phyloP scores from a whole-genome alignment of 352 stramenopile species.

The Pythium folliculosum region DNA sequence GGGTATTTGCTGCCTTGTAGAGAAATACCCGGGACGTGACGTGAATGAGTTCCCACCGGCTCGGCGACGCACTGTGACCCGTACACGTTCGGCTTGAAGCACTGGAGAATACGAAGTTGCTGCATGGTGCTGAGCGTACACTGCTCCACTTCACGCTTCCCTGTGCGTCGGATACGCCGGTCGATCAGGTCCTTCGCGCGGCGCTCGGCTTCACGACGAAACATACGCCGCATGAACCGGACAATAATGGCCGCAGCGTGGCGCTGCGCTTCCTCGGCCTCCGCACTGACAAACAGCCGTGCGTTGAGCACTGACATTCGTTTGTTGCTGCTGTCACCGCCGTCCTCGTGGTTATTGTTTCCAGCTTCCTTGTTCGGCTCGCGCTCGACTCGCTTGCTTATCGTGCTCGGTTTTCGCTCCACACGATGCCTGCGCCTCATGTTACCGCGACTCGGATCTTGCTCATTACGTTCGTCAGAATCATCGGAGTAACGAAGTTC shows the following conservation, averaged over 20 bases:
- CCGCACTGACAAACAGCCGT: conserved; percentile 5
- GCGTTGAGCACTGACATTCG: conserved; percentile 23
- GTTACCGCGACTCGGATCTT: not conserved
- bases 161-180: conserved; percentile 29
- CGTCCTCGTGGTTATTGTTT: conserved; percentile 1
- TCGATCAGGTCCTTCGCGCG: conserved; percentile 37
- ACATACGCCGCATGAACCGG: conserved; percentile 49
- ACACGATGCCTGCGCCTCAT: not conserved
- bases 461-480: not conserved
- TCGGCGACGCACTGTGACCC: conserved; percentile 18
- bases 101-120: conserved; percentile 57
- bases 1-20: conserved; percentile 26
- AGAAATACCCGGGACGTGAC: conserved; percentile 21
- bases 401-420: not conserved
- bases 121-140: conserved; percentile 39
- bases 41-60: not conserved
- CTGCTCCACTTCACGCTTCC: conserved; percentile 19
- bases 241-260: conserved; percentile 59
- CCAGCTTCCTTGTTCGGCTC: not conserved
- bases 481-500: conserved; percentile 17
- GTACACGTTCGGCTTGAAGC: conserved; percentile 66
- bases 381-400: not conserved
- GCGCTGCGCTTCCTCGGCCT: conserved; percentile 33
- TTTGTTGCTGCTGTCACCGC: conserved; percentile 1
- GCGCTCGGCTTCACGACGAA: conserved; percentile 32